Evolutionary conservation across 331 rosid species (phyloP), one percentile per base, ranked within the genome.

Genomic region (Quercus phellos): DNA sequence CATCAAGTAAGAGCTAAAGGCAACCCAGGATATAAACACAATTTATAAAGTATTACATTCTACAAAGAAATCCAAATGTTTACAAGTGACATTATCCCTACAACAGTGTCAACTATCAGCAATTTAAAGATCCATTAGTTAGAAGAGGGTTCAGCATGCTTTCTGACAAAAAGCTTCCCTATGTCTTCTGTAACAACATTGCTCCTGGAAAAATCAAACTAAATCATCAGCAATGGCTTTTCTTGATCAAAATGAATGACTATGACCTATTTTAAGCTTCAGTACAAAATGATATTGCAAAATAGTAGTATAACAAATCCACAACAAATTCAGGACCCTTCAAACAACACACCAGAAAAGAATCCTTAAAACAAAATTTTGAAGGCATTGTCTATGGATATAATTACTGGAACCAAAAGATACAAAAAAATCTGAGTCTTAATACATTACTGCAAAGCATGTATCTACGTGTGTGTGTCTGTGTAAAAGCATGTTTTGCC

Each of bases 141-240:
- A 54, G 87, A 46, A 68, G 88, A 76, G 51, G 81, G 81, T 38
- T 83, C 88, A 26, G 78, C 68, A n/a, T 68, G 86, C 81, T 86
- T 90, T 68, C 85, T 84, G 82, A 92, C 92, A 81, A 92, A 92
- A 27, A 92, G 92, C 90, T 82, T 92, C 85, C 87, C 83, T 13
- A 92, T 78, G 85, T 92, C 97, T 84, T 92, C 97, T 19, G 97
- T 92, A 63, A 87, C 97, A 80, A 90, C 34, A 32, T 92, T 92
- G 74, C 87, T 90, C 93, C 97, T 92, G 91, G 56, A 81, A 77
- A 79, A 71, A 77, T 63, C 18, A 78, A 75, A 71, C 58, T 73
- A 77, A 68, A 12, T 6, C 53, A 78, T 76, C 34, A 84, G 43
- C 55, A 55, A 6, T 35, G 12, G 19, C 34, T 56, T 6, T 43